Base-by-base conservation (phyloP, 495 filamentous ascomycete species). In the Pyrenopolyporus hunteri region DNA sequence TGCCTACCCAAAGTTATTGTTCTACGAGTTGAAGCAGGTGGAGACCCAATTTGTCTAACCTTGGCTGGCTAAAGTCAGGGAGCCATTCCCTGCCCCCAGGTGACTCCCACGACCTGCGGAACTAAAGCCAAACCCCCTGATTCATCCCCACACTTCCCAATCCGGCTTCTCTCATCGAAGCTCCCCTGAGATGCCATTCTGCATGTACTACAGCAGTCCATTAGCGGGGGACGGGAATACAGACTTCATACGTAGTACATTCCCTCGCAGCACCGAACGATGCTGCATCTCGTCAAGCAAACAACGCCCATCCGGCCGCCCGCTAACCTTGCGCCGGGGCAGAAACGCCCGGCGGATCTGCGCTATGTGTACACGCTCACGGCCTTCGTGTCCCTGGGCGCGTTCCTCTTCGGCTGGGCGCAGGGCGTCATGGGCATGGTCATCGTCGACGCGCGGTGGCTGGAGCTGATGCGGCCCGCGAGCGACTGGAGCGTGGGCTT, bases 341-440 rank as follows among this genome's bases (percentile, higher is more conserved):
- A 42, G 32, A 37, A 29, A 32, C 53, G 53, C 9, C 46, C 29
- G 14, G 39, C 60, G 5, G 57, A 64, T 14, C 60, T 64, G 19
- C 60, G 42, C 37, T 69, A 66, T 39, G 66, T 69, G 9, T 63
- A 69, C 46, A 52, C 53, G 14, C 62, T 69, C 47, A 68, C 66
- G 10, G 54, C 60, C 7, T 68, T 68, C 44, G 66, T 68, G 7
- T 66, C 66, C 2, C 16, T 66, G 25, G 57, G 66, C 3, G 66
- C 74, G 8, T 82, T 82, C 57, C 68, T 84, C 28, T 84, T 82
- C 53, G 81, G 81, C n/a, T 83, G 82, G 70, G 80, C 83, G 57
- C 76, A 75, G 20, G 81, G 81, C 51, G 80, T 84, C 3, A 82
- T 84, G 80, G 80, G 80, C 1, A 79, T 82, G 73, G 79, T 83